Evolutionary conservation across 139 green algal species (phyloP).

Genomic region (Picochlorum sp.): DNA sequence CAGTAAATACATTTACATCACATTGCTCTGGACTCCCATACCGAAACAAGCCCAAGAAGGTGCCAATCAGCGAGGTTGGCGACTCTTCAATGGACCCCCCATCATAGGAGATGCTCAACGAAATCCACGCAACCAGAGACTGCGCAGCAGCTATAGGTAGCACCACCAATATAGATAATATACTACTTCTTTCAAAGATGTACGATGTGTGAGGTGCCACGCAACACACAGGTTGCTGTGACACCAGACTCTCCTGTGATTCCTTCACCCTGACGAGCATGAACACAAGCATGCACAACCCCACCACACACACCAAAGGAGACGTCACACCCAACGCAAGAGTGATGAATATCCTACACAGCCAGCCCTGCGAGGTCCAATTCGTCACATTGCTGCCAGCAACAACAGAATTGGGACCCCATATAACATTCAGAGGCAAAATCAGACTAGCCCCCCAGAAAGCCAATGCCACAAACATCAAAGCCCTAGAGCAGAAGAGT

Average conservation of each 20-base stretch:
- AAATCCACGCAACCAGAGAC: constrained; percentile 22
- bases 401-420: constrained; percentile 22
- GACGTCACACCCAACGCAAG: constrained; percentile 15
- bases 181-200: constrained; percentile 1
- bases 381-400: neutral
- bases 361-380: constrained; percentile 22
- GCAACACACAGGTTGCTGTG: neutral
- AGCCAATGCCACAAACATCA: neutral
- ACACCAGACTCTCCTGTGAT: neutral
- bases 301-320: constrained; percentile 7
- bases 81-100: constrained; percentile 5
- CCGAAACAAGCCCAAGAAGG: constrained; percentile 28
- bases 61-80: constrained; percentile 18
- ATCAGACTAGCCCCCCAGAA: constrained; percentile 9
- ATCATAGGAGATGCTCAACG: neutral
- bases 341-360: constrained; percentile 31
- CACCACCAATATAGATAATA: neutral
- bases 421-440: constrained; percentile 22
- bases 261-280: neutral
- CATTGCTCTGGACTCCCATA: constrained; percentile 17
- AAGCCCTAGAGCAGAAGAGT: neutral
- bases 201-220: neutral
- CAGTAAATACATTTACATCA: neutral
- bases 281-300: constrained; percentile 6
- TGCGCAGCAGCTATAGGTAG: constrained; percentile 15